Base-by-base conservation (phyloP, 2,329 filamentous ascomycete species). In the Fusarium tuaranense region DNA sequence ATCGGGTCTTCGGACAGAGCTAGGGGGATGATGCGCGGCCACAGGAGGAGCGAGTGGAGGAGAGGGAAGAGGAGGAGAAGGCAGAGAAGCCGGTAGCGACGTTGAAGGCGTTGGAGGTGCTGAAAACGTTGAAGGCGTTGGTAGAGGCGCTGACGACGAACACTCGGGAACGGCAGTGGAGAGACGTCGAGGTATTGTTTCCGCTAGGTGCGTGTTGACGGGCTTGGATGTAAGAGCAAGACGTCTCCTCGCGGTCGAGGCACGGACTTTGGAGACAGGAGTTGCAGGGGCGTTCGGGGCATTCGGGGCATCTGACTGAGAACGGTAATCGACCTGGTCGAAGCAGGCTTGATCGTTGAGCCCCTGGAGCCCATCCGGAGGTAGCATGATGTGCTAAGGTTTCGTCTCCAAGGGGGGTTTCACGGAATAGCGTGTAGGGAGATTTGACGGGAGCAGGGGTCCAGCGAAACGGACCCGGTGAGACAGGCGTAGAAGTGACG, bases 371-470 rank as follows among this genome's bases (percentile, higher is more conserved):
- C 51, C 51, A 34, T 74, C 73, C 68, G 73, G 68, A 71, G 70
- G 70, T 73, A 78, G 78, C 80, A 81, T 81, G 73, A 76, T 75
- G 68, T 63, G 70, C 78, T 77, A 77, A 76, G 65, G 76, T 79
- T 78, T 79, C 72, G 75, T 66, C 68, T 71, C 67, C 73, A 69
- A 74, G 22, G 73, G 73, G 73, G 51, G 51, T 55, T 55, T 55
- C 51, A 55, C 51, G 51, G 73, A 69, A 68, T 44, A 61, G 53
- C 62, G 67, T 57, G 48, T 67, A 67, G 64, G 73, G 73, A 75
- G 73, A 75, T 75, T 75, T 76, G 70, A 67, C 41, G 65, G 58
- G 48, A 71, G 62, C 73, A 74, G 70, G 73, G 73, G 69, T 76
- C 73, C 39, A 75, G 71, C 66, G 63, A 73, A 71, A 68, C 70